Evolutionary conservation across 192 early-diverging fungal genomes (phyloP).

Genomic region (Podila epicladia): DNA sequence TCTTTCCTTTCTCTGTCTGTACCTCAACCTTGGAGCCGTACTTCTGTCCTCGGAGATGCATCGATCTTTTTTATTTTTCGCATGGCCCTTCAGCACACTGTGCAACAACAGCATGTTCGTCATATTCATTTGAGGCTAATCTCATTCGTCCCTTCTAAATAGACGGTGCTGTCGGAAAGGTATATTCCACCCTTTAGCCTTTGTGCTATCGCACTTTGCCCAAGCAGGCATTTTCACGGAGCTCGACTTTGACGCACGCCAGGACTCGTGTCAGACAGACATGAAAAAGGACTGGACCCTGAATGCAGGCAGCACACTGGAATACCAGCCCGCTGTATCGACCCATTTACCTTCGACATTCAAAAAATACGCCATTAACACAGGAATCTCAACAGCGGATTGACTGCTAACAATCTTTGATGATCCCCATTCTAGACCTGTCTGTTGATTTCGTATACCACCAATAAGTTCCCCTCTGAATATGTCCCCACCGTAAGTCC

Average conservation of each 20-base stretch:
- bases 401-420: neutral
- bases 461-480: conserved; percentile 96
- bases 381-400: no score
- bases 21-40: neutral
- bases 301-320: no score
- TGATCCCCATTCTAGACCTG: conserved; percentile 73
- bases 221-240: neutral
- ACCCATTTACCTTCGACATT: no score
- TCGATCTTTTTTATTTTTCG: no score
- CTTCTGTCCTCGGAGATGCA: no score
- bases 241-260: neutral
- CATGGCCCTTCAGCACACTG: neutral
- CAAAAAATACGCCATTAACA: no score
- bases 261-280: no score
- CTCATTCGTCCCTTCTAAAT: neutral
- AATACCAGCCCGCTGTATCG: no score
- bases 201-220: neutral
- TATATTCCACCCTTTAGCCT: neutral
- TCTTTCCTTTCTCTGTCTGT: neutral
- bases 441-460: conserved; percentile 95
- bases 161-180: conserved; percentile 3
- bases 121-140: no score
- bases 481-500: conserved; percentile 92
- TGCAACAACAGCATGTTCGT: neutral
- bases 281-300: no score